Evolutionary conservation across 495 filamentous ascomycete species (phyloP), one percentile per base, ranked within the genome.

Genomic region (Trichocladium uniseriatum): DNA sequence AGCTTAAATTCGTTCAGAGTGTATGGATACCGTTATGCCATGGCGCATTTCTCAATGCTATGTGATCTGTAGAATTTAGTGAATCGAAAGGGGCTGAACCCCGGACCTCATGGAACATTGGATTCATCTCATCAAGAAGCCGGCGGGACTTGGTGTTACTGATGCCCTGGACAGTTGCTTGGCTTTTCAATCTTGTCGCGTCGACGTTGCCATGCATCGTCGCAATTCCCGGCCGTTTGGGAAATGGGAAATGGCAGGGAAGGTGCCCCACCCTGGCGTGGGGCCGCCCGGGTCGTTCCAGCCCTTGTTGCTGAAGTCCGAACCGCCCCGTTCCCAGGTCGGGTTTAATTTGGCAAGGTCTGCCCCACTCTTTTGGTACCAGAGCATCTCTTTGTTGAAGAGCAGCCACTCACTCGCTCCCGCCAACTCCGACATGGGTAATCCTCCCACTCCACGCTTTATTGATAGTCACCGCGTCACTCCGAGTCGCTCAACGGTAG

Each of bases 151-250:
- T 24, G 3, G 24, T 4, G 8, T 48, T 5, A 9, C 21, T 38
- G 21, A 3, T 29, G 35, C 36, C 19, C 16, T 13, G 4, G 1
- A 15, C 28, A 32, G 44, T 43, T 48, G 51, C 45, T 38, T 48
- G 39, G 21, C 6, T 27, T 40, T 16, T 8, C 45, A 22, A 45
- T 21, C 43, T 42, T 31, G 45, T 54, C 48, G 48, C 48, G 54
- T 49, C 32, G 48, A 51, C 44, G 47, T 38, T 10, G 41, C 15
- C 32, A 3, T 32, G 31, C 7, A 10, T 10, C 31, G 42, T n/a
- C 24, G 11, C n/a, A 9, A 21, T 49, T 53, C 28, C 54, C 54
- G 32, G 43, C 45, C 39, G 58, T 55, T 57, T 55, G 57, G 54
- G 44, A 51, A 54, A 51, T 48, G 43, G 51, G 43, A 41, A 16